Percentiles rank a stretch among this genome's conserved stretches.
phyloP scores from a whole-genome alignment of 805 yeast species.

The Saccharomycopsis oosterbeekiorum region DNA sequence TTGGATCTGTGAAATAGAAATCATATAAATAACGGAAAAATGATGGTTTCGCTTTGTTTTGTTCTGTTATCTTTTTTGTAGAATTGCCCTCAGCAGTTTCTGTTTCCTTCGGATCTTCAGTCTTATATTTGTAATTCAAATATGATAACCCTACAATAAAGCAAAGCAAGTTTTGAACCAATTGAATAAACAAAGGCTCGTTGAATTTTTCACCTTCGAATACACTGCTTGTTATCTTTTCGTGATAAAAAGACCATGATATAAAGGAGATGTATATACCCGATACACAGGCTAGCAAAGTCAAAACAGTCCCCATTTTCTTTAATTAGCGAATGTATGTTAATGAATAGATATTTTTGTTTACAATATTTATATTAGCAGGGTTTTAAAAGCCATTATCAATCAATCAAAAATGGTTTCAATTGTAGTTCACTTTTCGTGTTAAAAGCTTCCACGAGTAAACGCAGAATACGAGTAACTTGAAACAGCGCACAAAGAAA shows the following conservation, averaged over 20 bases:
- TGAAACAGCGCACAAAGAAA: too few species aligned
- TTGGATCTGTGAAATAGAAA: slow-evolving; percentile 23
- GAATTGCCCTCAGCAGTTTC: background rate
- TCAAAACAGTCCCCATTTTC: background rate
- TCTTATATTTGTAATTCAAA: slow-evolving; percentile 27
- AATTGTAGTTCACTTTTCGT: too few species aligned
- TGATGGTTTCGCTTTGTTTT: background rate
- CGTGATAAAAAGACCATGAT: slow-evolving; percentile 90
- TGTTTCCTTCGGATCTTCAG: slow-evolving; percentile 12
- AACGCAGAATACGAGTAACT: too few species aligned
- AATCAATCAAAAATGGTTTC: too few species aligned
- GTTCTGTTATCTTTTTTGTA: background rate
- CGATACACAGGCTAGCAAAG: slow-evolving; percentile 12
- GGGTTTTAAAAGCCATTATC: too few species aligned
- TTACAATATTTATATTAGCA: too few species aligned
- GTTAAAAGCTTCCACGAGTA: too few species aligned
- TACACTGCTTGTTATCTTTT: slow-evolving; percentile 60
- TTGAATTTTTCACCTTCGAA: slow-evolving; percentile 55
- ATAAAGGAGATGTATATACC: slow-evolving; percentile 85
- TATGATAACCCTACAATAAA: slow-evolving; percentile 57
- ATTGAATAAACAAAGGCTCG: slow-evolving; percentile 70
- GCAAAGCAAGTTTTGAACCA: slow-evolving; percentile 68
- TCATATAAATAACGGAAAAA: slow-evolving; percentile 21
- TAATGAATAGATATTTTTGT: too few species aligned
- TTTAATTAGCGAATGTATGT: background rate